Evolutionary conservation across 1,284 basidiomycete species (phyloP), one percentile per base, ranked within the genome.

Genomic region (Ustilago curta): DNA sequence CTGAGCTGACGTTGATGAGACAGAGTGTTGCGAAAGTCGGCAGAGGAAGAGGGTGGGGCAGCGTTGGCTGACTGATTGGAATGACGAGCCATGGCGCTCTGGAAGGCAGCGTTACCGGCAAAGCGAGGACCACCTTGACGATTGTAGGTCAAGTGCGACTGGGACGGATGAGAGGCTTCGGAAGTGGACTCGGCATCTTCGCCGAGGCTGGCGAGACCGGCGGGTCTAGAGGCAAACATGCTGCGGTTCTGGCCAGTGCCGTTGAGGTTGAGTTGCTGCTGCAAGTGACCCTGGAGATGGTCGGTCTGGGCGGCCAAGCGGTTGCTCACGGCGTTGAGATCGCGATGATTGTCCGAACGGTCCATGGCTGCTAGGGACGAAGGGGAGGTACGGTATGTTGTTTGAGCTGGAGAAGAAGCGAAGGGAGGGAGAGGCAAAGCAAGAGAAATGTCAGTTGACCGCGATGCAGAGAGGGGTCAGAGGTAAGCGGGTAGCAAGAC

Each of bases 31-130:
- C 70, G 68, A 45, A 63, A 67, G 47, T 73, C 66, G 51, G 58
- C 58, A 29, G 71, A 39, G 4, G 59, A 59, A 8, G 65, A 50
- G 12, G 56, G 29, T 40, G 59, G 59, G 50, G 12, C 35, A n/a
- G 52, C 51, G 49, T 52, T 62, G 42, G 48, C 59, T 27, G 60
- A 16, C 29, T 72, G 69, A n/a, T 56, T 64, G 21, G 66, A 61
- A 42, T 81, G 74, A 16, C 80, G 73, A 40, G 78, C 81, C 40
- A 79, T 60, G 53, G 75, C 79, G 50, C 70, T 75, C 59, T 82
- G 81, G 45, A 80, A 81, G 31, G 79, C 79, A 18, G 77, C 79
- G 48, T 78, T 82, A 35, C 78, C 79, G 9, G 81, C 78, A 39
- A 81, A 82, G 21, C 79, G 72, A 54, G 80, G 79, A 8, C 73